A percentile compares a stretch with the other conserved stretches of the same genome.
phyloP scores from a whole-genome alignment of 192 early-diverging fungal genomes.

The Entophlyctis luteolus region DNA sequence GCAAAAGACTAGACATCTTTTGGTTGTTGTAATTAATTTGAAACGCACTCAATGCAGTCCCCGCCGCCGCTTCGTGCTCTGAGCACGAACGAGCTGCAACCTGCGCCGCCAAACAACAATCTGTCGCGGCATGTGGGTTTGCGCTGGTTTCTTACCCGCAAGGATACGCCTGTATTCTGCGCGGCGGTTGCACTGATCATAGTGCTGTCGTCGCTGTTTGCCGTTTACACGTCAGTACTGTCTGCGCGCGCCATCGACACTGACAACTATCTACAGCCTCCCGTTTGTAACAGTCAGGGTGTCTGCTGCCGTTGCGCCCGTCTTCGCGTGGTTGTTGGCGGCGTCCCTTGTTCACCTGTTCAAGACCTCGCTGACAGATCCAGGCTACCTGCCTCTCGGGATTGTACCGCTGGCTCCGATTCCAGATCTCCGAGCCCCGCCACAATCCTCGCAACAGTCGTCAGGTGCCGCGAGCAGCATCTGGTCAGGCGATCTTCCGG shows the following conservation, averaged over 20 bases:
- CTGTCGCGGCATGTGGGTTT: not conserved
- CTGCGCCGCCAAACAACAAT: no score
- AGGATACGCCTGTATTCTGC: constrained; percentile 32
- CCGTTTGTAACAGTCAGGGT: constrained; percentile 3
- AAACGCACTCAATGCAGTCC: no score
- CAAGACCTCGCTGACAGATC: constrained; percentile 40
- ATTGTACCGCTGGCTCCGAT: constrained; percentile 1
- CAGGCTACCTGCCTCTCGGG: constrained; percentile 31
- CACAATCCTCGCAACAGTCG: not conserved
- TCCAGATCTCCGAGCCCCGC: not conserved
- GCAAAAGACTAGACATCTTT: no score
- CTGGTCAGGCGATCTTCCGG: constrained; percentile 6
- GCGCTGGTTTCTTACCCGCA: constrained; percentile 12
- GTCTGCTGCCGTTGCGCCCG: constrained; percentile 6
- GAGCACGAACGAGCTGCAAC: no score
- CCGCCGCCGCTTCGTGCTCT: no score
- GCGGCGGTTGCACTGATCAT: constrained; percentile 29
- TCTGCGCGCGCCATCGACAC: not conserved
- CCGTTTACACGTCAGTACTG: constrained; percentile 29
- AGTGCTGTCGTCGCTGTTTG: constrained; percentile 19
- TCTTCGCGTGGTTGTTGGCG: constrained; percentile 36
- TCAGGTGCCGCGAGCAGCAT: not conserved
- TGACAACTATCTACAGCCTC: not conserved
- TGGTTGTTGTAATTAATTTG: no score
- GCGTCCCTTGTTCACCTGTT: constrained; percentile 27